Evolutionary conservation across 2,329 filamentous ascomycete species (phyloP).

Genomic region (Neonectria magnoliae): DNA sequence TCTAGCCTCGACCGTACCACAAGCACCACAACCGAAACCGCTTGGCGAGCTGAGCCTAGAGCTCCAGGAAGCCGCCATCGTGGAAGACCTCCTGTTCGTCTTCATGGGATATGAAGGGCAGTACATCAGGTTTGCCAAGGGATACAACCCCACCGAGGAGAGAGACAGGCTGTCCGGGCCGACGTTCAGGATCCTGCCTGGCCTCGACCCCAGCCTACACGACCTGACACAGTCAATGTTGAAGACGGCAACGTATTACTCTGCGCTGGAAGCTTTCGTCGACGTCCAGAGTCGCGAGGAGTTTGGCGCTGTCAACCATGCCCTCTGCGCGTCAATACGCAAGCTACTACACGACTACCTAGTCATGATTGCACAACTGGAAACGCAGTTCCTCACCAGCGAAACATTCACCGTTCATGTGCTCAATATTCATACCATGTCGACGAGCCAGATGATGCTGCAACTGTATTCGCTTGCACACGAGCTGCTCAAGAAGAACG

Average conservation of each 20-base stretch:
- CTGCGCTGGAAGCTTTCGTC: constrained; percentile 89
- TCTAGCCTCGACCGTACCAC: constrained; percentile 77
- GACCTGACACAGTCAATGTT: constrained; percentile 91
- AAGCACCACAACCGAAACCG: constrained; percentile 75
- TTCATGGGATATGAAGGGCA: constrained; percentile 99
- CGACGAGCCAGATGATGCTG: constrained; percentile 89
- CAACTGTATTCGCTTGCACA: constrained; percentile 89
- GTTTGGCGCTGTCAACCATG: constrained; percentile 94
- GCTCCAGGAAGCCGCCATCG: constrained; percentile 83
- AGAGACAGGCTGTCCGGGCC: constrained; percentile 88
- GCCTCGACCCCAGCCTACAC: constrained; percentile 89
- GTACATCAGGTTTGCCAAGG: constrained; percentile 87
- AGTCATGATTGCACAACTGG: constrained; percentile 89
- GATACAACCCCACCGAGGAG: constrained; percentile 85
- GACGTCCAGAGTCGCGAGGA: constrained; percentile 94
- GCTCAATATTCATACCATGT: constrained; percentile 89
- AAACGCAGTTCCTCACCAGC: constrained; percentile 91
- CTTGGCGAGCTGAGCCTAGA: constrained; percentile 79
- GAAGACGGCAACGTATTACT: constrained; percentile 93
- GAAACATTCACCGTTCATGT: constrained; percentile 91
- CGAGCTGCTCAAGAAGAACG: constrained; percentile 89
- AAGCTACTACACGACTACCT: constrained; percentile 94
- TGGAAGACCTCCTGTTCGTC: constrained; percentile 92
- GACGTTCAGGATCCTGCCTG: constrained; percentile 79
- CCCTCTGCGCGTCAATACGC: constrained; percentile 92